phyloP scores from a whole-genome alignment of 257 asterid species.

The Solanum chmielewskii region DNA sequence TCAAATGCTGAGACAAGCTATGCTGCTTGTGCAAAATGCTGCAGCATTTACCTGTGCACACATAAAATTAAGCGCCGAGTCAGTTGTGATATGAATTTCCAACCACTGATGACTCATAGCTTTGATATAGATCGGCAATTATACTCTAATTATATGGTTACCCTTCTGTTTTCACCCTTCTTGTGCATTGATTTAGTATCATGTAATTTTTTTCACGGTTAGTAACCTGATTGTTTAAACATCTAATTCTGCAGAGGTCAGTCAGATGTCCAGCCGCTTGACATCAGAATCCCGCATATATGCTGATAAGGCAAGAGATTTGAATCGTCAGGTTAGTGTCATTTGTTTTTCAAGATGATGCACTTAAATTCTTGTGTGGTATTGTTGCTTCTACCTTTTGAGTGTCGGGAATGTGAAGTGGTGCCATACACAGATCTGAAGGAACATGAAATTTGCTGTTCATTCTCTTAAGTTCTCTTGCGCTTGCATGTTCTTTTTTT shows the following conservation, averaged over 20 bases:
- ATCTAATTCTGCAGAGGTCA: slow-evolving; percentile 50
- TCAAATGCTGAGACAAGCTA: neutral
- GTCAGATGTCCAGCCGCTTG: slow-evolving; percentile 86
- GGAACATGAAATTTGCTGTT: neutral
- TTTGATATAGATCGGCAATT: neutral
- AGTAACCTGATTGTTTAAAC: neutral
- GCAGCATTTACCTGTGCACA: neutral
- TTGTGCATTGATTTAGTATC: neutral
- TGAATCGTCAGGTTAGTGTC: slow-evolving; percentile 76
- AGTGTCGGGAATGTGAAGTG: neutral
- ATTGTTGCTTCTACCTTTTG: neutral
- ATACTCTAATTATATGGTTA: neutral
- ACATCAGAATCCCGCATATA: slow-evolving; percentile 85
- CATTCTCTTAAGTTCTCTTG: neutral
- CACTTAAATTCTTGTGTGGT: neutral
- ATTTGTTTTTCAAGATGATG: neutral
- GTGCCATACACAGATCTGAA: neutral
- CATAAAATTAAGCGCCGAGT: neutral
- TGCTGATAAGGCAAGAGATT: slow-evolving; percentile 86
- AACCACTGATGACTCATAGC: neutral
- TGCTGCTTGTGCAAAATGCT: neutral
- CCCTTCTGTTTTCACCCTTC: neutral
- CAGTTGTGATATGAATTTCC: neutral
- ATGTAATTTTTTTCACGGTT: neutral
- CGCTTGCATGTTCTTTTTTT: neutral